phyloP scores from a whole-genome alignment of 2,329 filamentous ascomycete genomes.

The Neocatenulostroma microsporum region DNA sequence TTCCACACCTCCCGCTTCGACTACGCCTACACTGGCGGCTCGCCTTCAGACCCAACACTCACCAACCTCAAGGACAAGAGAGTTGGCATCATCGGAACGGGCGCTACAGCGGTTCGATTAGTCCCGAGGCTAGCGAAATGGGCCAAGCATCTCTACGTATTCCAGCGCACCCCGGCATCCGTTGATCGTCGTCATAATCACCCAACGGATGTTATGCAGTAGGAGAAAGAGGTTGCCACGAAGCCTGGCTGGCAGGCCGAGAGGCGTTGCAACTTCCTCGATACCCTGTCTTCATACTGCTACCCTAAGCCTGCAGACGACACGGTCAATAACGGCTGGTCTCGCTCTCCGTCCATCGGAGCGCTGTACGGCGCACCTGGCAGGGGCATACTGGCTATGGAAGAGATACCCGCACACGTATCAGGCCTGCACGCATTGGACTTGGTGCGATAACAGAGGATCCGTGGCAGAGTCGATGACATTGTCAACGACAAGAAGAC shows the following conservation, averaged over 20 bases:
- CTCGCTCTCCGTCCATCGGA: constrained; percentile 30
- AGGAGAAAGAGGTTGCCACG: constrained; percentile 28
- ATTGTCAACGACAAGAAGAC: constrained; percentile 48
- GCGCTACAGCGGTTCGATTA: constrained; percentile 37
- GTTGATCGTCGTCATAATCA: constrained; percentile 31
- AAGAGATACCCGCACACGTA: constrained; percentile 33
- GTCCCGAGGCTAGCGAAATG: constrained; percentile 35
- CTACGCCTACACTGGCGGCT: constrained; percentile 36
- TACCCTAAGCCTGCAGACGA: too few relatives aligned
- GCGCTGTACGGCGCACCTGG: too few relatives aligned
- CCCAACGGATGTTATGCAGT: constrained; percentile 38
- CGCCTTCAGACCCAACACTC: constrained; percentile 23
- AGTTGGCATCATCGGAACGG: constrained; percentile 40
- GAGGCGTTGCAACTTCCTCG: constrained; percentile 42
- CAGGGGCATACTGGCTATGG: constrained; percentile 30
- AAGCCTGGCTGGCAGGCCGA: constrained; percentile 44
- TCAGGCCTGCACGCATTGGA: constrained; percentile 37
- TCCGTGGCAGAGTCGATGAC: constrained; percentile 42
- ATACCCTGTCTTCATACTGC: constrained; percentile 32
- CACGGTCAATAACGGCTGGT: too few relatives aligned
- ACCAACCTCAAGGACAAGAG: constrained; percentile 33
- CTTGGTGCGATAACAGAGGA: constrained; percentile 33
- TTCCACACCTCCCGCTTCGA: constrained; percentile 43
- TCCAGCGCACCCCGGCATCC: constrained; percentile 37
- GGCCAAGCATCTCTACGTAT: constrained; percentile 33